phyloP scores from a whole-genome alignment of 2,329 filamentous ascomycete genomes.

The Colletotrichum zoysiae region DNA sequence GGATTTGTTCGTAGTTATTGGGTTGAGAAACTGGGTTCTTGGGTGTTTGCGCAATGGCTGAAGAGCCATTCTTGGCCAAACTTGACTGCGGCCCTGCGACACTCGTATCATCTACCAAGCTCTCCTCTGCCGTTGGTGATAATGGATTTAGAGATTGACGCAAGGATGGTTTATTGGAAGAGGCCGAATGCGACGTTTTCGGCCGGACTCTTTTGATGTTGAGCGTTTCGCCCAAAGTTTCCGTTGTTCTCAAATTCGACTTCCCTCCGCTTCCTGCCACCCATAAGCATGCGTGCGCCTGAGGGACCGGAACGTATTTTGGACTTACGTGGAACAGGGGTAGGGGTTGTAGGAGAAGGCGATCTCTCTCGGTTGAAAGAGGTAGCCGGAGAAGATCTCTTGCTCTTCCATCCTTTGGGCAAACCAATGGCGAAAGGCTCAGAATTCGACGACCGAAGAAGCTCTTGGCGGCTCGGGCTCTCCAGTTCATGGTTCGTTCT shows the following conservation, averaged over 20 bases:
- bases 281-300: slow-evolving; percentile 28
- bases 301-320: neutral
- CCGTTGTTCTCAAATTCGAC: slow-evolving; percentile 12
- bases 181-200: slow-evolving; percentile 41
- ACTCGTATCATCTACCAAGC: slow-evolving; percentile 29
- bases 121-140: slow-evolving; percentile 50
- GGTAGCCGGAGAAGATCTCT: slow-evolving; percentile 38
- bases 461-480: slow-evolving; percentile 35
- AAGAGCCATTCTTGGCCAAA: neutral
- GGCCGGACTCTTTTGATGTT: slow-evolving; percentile 41
- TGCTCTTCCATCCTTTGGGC: slow-evolving; percentile 53
- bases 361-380: slow-evolving; percentile 48
- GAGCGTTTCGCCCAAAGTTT: slow-evolving; percentile 32
- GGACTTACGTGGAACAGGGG: slow-evolving; percentile 46
- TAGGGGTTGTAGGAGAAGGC: slow-evolving; percentile 54
- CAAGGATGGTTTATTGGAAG: slow-evolving; percentile 31
- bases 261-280: slow-evolving; percentile 33
- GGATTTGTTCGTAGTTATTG: neutral
- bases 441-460: slow-evolving; percentile 56
- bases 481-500: slow-evolving; percentile 38
- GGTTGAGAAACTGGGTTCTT: neutral
- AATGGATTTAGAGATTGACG: slow-evolving; percentile 43
- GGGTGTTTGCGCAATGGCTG: neutral
- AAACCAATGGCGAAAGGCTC: slow-evolving; percentile 55
- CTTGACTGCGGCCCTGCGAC: neutral